phyloP scores from a whole-genome alignment of 2,329 filamentous ascomycete genomes.

The Colletotrichum camelliae region DNA sequence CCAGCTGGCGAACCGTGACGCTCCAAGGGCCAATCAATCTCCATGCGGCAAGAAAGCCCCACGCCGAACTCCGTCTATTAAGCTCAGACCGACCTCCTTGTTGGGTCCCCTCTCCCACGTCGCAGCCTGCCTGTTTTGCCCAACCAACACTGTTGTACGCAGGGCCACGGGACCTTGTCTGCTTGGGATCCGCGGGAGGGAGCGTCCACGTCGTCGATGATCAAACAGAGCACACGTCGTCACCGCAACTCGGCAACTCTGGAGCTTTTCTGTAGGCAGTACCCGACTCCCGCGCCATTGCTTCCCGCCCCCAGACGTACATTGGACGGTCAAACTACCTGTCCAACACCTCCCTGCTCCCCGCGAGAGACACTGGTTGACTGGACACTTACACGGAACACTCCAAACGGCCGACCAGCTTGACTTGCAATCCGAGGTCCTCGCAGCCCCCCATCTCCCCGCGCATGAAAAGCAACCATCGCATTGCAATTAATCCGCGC shows the following conservation, averaged over 20 bases:
- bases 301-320: conserved; percentile 2
- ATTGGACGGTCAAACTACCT: background rate
- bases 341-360: background rate
- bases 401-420: background rate
- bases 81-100: background rate
- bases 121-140: background rate
- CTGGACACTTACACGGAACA: background rate
- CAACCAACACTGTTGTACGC: background rate
- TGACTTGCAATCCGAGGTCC: background rate
- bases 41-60: background rate
- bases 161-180: background rate
- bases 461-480: background rate
- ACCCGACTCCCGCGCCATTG: background rate
- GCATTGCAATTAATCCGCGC: background rate
- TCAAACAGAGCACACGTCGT: background rate
- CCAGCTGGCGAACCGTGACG: background rate
- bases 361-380: background rate
- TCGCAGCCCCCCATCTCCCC: background rate
- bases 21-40: background rate
- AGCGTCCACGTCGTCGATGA: background rate
- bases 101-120: background rate
- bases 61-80: background rate
- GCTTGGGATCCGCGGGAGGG: background rate
- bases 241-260: background rate
- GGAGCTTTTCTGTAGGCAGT: background rate